Base-by-base conservation (phyloP, 2,329 filamentous ascomycete genomes). In the Furcasterigmium sp. region DNA sequence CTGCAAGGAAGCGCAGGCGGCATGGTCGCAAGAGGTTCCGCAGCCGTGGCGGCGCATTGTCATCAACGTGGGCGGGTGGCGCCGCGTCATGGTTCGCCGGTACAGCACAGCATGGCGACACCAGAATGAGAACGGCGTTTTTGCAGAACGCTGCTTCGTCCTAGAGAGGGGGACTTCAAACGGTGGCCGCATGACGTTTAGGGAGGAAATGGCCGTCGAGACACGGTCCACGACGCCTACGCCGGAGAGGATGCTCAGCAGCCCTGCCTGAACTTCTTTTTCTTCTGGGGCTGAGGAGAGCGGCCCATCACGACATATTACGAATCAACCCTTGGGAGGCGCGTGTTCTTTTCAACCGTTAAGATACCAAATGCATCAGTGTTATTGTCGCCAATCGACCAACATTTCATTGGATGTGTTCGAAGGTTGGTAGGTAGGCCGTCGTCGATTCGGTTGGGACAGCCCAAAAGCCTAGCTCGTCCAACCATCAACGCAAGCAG, bases 21-120 rank as follows among this genome's bases (percentile, higher is more conserved):
- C 29, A n/a, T 23, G 39, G 39, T 21, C 41, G 18, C 11, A 5
- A 25, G 20, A 17, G 20, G 23, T 8, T 3, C 21, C 21, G 3
- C 41, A 46, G 32, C 51, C 57, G 2, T 74, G 67, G 68, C 61
- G 55, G 39, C 54, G 53, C 23, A 61, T 74, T 41, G 66, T 62
- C n/a, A 57, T 75, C 44, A 73, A 72, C 25, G 64, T 74, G 2
- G 72, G 71, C 5, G 71, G 69, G 8, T 74, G 71, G 71, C 62
- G 61, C 36, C 63, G 59, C 10, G 58, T 67, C 34, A 67, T 72
- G 67, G 61, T 72, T 8, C 60, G 71, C 15, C 59, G 71, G 17
- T 52, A 70, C 36, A 58, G 67, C 39, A 56, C 57, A 34, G 56
- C 57, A 9, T 74, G 71, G 71, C 60, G 60, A 46, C 50, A 54